Percentiles rank a stretch among this genome's conserved stretches.
These are phyloP conservation scores for Cladosporium sp. DNA, from an alignment of 2,329 filamentous ascomycete genomes.

Conservation along the genomic window DNA sequence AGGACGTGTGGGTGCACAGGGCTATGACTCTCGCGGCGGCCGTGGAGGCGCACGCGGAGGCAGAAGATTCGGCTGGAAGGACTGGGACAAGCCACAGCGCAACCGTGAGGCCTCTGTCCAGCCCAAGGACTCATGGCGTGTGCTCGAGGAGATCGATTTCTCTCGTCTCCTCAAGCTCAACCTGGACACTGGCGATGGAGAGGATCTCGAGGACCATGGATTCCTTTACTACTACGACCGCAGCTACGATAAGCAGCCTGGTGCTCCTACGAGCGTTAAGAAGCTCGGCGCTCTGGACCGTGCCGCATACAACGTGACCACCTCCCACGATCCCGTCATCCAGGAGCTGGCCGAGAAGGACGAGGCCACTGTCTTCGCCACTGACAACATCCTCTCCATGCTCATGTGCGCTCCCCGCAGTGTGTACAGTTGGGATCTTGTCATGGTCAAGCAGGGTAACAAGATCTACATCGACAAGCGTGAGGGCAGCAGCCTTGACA, in stretches of 20 bases:
- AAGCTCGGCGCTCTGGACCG: slow-evolving; percentile 88
- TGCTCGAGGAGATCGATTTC: slow-evolving; percentile 98
- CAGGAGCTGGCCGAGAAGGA: slow-evolving; percentile 95
- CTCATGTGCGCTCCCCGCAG: slow-evolving; percentile 97
- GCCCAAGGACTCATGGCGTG: slow-evolving; percentile 91
- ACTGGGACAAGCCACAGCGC: slow-evolving; percentile 95
- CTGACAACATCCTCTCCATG: slow-evolving; percentile 96
- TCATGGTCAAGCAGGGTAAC: slow-evolving; percentile 88
- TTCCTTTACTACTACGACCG: slow-evolving; percentile 99
- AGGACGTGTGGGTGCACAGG: slow-evolving; percentile 65
- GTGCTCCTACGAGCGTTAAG: slow-evolving; percentile 78
- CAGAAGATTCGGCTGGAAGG: slow-evolving; percentile 95
- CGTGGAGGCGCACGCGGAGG: slow-evolving; percentile 70
- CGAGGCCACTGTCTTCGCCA: slow-evolving; percentile 95
- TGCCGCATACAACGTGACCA: slow-evolving; percentile 97
- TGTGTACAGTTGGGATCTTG: slow-evolving; percentile 97
- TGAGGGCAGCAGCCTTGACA: slow-evolving; percentile 88
- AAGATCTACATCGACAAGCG: slow-evolving; percentile 99
- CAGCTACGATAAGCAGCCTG: slow-evolving; percentile 87
- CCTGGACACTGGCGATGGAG: slow-evolving; percentile 88
- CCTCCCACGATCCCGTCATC: slow-evolving; percentile 91
- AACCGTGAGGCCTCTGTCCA: slow-evolving; percentile 96
- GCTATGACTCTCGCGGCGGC: slow-evolving; percentile 70
- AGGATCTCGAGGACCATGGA: slow-evolving; percentile 92
- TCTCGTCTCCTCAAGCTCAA: slow-evolving; percentile 93